Conservation (phyloP, 345 rosid species). For the Abelmoschus esculentus region DNA sequence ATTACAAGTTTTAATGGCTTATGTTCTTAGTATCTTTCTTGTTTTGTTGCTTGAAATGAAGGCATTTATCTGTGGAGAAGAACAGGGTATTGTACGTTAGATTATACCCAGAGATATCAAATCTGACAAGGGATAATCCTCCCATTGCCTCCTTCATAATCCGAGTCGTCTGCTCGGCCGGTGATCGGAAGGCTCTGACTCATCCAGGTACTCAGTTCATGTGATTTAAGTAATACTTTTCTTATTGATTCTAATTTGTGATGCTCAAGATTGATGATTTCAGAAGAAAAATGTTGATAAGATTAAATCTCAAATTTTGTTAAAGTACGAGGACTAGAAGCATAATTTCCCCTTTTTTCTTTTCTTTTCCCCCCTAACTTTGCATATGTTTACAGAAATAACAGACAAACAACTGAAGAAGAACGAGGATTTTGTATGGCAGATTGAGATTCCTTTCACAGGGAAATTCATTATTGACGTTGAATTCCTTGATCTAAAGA, state of each 20-base stretch:
- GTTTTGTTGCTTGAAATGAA: slow-evolving; percentile 17
- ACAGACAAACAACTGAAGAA: slow-evolving; percentile 68
- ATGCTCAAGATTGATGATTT: no score
- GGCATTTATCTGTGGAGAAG: slow-evolving; percentile 87
- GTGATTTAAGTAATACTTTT: no score
- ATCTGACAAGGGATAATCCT: slow-evolving; percentile 62
- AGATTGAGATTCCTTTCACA: slow-evolving; percentile 63
- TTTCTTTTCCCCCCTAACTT: neutral
- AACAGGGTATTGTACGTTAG: slow-evolving; percentile 55
- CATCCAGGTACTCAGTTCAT: slow-evolving; percentile 58
- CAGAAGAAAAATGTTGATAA: no score
- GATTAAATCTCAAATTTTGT: no score
- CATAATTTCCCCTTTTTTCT: neutral
- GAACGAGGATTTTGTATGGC: slow-evolving; percentile 77
- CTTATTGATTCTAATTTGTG: no score
- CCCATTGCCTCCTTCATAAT: slow-evolving; percentile 78
- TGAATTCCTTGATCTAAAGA: slow-evolving; percentile 80
- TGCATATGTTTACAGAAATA: slow-evolving; percentile 35
- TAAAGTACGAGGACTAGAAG: neutral
- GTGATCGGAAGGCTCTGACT: slow-evolving; percentile 60
- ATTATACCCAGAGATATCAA: slow-evolving; percentile 76
- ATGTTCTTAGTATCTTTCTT: neutral
- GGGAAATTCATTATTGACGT: slow-evolving; percentile 88
- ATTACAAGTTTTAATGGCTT: neutral
- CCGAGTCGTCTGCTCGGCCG: slow-evolving; percentile 59